Percentiles rank a stretch among this genome's conserved stretches.
Evolutionary conservation across 805 yeast genomes (phyloP).

Genomic region (Candida cerambycidarum): DNA sequence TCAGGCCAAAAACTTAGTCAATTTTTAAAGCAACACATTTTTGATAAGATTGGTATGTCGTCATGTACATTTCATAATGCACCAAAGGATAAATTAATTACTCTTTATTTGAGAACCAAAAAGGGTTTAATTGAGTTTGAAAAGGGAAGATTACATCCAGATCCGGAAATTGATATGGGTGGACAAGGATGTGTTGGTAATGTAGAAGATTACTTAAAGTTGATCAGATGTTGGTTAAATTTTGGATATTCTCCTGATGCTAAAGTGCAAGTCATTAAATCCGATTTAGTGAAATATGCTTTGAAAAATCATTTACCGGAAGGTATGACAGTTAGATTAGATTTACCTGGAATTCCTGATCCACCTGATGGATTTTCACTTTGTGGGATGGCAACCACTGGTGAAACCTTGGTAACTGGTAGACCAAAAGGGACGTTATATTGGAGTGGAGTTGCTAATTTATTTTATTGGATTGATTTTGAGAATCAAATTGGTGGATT

Average conservation of each 20-base stretch:
- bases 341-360: slow-evolving; percentile 15
- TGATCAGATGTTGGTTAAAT: slow-evolving; percentile 41
- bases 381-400: slow-evolving; percentile 33
- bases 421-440: slow-evolving; percentile 34
- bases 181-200: slow-evolving; percentile 45
- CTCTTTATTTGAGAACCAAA: slow-evolving; percentile 18
- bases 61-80: slow-evolving; percentile 25
- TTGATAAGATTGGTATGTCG: slow-evolving; percentile 35
- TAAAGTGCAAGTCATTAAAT: slow-evolving; percentile 25
- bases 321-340: slow-evolving; percentile 21
- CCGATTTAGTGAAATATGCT: slow-evolving; percentile 32
- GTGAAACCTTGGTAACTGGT: slow-evolving; percentile 29
- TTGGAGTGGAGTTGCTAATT: slow-evolving; percentile 43
- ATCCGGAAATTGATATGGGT: slow-evolving; percentile 37
- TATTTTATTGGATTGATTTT: slow-evolving; percentile 41
- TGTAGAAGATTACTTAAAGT: slow-evolving; percentile 37
- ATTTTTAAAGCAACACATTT: slow-evolving; percentile 29
- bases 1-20: slow-evolving; percentile 33
- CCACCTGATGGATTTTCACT: slow-evolving; percentile 33
- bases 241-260: slow-evolving; percentile 40
- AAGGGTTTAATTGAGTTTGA: slow-evolving; percentile 12
- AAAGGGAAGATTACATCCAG: slow-evolving; percentile 16
- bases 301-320: slow-evolving; percentile 32
- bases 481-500: slow-evolving; percentile 38
- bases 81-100: slow-evolving; percentile 14